A percentile compares a stretch with the other conserved stretches of the same genome.
Conservation (phyloP, 176 grass and related monocot genomes). For the Oryza coarctata region DNA sequence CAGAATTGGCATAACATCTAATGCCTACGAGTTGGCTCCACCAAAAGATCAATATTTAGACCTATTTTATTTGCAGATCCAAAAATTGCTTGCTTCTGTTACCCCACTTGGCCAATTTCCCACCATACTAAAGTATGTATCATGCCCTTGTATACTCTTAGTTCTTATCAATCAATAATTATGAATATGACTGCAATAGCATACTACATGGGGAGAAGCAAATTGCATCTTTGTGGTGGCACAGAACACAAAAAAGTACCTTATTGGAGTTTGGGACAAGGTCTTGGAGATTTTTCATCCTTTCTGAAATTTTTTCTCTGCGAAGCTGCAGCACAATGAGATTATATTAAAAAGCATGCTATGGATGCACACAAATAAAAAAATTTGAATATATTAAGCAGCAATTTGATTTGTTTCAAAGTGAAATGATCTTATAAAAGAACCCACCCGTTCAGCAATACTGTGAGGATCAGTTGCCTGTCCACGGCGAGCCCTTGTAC, state of each 20-base stretch:
- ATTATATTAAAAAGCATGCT: constrained; percentile 20
- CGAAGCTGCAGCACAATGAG: constrained; percentile 55
- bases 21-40: background rate
- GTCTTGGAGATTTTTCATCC: constrained; percentile 83
- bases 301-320: constrained; percentile 83
- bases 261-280: constrained; percentile 77
- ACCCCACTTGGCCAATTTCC: background rate
- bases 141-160: background rate
- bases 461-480: constrained; percentile 89
- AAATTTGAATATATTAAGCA: constrained; percentile 27
- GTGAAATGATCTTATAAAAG: constrained; percentile 1
- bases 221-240: background rate
- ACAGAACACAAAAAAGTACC: constrained; percentile 31
- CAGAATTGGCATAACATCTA: constrained; percentile 1
- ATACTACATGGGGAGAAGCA: background rate
- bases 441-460: constrained; percentile 77
- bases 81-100: background rate
- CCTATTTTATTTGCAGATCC: constrained; percentile 1
- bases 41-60: background rate
- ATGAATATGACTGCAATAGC: background rate
- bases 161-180: constrained; percentile 7
- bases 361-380: background rate
- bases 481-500: constrained; percentile 61
- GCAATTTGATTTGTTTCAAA: background rate
- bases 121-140: background rate